These are phyloP conservation scores for Aspergillus sclerotiicarbonarius DNA, from an alignment of 495 filamentous ascomycete genomes.

Conservation along the genomic window DNA sequence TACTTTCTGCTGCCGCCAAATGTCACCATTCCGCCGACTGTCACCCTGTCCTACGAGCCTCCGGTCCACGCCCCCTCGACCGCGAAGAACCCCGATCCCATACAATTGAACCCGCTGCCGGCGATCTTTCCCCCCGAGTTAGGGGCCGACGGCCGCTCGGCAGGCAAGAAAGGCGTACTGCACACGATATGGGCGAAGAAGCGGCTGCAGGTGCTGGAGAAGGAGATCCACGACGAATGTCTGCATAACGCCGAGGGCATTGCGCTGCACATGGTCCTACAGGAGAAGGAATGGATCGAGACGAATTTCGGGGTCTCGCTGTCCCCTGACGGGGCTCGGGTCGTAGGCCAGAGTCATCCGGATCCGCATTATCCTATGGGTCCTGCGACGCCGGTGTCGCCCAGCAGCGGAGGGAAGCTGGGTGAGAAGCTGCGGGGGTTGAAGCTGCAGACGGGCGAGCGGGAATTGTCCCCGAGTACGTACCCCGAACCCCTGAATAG, in stretches of 20 bases:
- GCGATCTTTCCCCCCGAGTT: slow-evolving; percentile 77
- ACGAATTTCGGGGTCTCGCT: slow-evolving; percentile 65
- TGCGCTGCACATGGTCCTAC: slow-evolving; percentile 73
- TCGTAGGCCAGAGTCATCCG: slow-evolving; percentile 14
- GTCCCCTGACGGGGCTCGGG: slow-evolving; percentile 22
- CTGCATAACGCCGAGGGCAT: slow-evolving; percentile 70
- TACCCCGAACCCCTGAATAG: slow-evolving; percentile 1
- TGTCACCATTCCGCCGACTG: slow-evolving; percentile 60
- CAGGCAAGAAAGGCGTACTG: slow-evolving; percentile 73
- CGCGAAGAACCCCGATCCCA: slow-evolving; percentile 17
- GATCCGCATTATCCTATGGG: slow-evolving; percentile 32
- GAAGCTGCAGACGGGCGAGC: slow-evolving; percentile 68
- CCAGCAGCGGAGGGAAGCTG: slow-evolving; percentile 59
- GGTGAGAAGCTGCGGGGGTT: slow-evolving; percentile 74
- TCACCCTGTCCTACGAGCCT: slow-evolving; percentile 58
- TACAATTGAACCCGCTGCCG: slow-evolving; percentile 69
- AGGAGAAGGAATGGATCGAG: slow-evolving; percentile 81
- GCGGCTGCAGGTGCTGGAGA: slow-evolving; percentile 65
- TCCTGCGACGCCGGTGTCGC: slow-evolving; percentile 56
- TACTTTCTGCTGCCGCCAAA: slow-evolving; percentile 74
- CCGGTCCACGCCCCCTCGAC: slow-evolving; percentile 22
- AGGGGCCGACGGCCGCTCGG: slow-evolving; percentile 58
- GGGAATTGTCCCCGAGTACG: slow-evolving; percentile 54
- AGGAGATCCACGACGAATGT: slow-evolving; percentile 65
- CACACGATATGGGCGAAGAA: slow-evolving; percentile 84